These are phyloP conservation scores for Monosporascus cannonballus DNA, from an alignment of 2,329 filamentous ascomycete genomes.

Conservation along the genomic window DNA sequence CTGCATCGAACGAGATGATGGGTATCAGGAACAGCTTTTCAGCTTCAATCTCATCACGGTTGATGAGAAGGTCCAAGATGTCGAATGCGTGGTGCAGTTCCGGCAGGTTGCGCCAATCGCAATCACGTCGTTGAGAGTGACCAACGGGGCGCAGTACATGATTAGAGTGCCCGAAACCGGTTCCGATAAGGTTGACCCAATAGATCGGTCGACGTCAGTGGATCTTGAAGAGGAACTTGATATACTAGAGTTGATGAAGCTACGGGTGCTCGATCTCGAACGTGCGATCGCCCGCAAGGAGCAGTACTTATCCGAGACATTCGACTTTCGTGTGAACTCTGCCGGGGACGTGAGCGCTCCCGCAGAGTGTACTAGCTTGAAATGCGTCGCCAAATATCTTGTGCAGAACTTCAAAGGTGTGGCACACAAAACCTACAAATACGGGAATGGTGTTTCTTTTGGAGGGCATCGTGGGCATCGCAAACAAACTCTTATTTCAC, in stretches of 20 bases:
- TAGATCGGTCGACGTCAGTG: constrained; percentile 10
- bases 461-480: constrained; percentile 6
- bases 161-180: constrained; percentile 12
- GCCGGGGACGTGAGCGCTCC: constrained; percentile 18
- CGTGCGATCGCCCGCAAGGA: constrained; percentile 37
- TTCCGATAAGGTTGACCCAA: constrained; percentile 10
- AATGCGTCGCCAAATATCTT: constrained; percentile 36
- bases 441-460: constrained; percentile 18
- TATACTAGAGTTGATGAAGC: constrained; percentile 37
- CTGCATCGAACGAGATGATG: constrained; percentile 35
- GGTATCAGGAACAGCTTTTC: constrained; percentile 37
- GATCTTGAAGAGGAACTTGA: constrained; percentile 36
- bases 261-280: constrained; percentile 35
- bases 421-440: constrained; percentile 22
- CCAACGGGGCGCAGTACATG: constrained; percentile 34
- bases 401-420: constrained; percentile 32
- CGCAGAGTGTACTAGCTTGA: constrained; percentile 33
- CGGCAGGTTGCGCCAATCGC: constrained; percentile 37
- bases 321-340: constrained; percentile 20
- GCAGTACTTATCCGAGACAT: constrained; percentile 29
- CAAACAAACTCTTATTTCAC: background rate
- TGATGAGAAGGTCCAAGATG: constrained; percentile 33
- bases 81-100: constrained; percentile 38
- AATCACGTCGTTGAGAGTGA: constrained; percentile 27
- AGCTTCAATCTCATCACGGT: constrained; percentile 36